A percentile compares a stretch with the other conserved stretches of the same genome.
phyloP scores from a whole-genome alignment of 169 alveolate genomes.

The Ichthyophthirius multifiliis region DNA sequence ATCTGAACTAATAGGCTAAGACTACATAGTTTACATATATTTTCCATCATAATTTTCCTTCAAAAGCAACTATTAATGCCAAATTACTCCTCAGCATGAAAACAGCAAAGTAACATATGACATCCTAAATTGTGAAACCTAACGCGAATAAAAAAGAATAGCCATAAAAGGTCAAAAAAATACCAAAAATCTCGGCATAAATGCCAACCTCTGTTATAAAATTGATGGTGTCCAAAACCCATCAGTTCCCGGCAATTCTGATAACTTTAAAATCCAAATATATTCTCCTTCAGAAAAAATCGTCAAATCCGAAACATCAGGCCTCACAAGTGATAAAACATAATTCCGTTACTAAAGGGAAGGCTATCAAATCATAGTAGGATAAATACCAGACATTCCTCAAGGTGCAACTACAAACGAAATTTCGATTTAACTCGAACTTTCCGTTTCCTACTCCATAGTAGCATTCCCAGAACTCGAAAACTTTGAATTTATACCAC shows the following conservation, averaged over 20 bases:
- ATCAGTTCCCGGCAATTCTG: constrained; percentile 13
- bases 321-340: not conserved
- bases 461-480: not conserved
- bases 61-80: not conserved
- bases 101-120: constrained; percentile 2
- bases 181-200: not conserved
- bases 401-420: not conserved
- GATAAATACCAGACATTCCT: not conserved
- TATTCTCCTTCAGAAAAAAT: not conserved
- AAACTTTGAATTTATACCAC: constrained; percentile 1
- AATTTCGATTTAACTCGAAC: not conserved
- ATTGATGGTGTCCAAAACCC: constrained; percentile 22
- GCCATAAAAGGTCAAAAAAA: not conserved
- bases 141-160: constrained; percentile 17
- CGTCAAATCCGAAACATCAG: not conserved
- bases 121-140: constrained; percentile 4
- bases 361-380: not conserved
- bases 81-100: constrained; percentile 10
- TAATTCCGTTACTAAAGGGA: not conserved
- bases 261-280: constrained; percentile 16
- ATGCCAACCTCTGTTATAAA: constrained; percentile 8
- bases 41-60: constrained; percentile 23
- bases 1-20: not conserved
- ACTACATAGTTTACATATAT: constrained; percentile 11
- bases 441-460: not conserved